Base-by-base conservation (phyloP, 129 eudicot genomes). In the Artemisia tridentata region DNA sequence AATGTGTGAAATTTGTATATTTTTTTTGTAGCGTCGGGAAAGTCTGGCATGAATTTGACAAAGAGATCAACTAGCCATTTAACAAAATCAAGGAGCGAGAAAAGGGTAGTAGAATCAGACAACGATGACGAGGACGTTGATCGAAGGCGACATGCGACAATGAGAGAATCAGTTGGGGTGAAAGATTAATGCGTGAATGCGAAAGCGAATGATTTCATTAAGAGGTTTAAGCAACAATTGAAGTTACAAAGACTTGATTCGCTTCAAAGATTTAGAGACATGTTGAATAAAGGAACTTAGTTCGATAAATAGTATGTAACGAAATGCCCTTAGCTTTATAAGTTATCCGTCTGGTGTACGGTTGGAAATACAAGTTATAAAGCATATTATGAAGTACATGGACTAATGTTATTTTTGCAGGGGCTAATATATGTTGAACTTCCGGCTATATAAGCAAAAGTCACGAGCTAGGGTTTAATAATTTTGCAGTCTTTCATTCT, bases 201-300 rank as follows among this genome's bases (percentile, higher is more conserved):
- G 11, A 84, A 78, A 50, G 96, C 96, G 4, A 90, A 89, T 71
- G 90, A 89, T 60, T 89, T 89, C 31, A 89, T 89, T 19, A 82
- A 80, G 41, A 84, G 69, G 72, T 89, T 89, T 61, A 82, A 82
- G 84, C 82, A 86, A 53, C 90, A 89, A 76, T 4, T 89, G 61
- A 86, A 84, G 64, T 51, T 89, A 48, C 92, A 89, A 80, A 78
- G 92, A 69, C 13, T 86, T 47, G 84, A 89, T 18, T 89, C 96
- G 0, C 58, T 89, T 5, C 18, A 78, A 68, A 82, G 80, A 76
- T 86, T 79, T 62, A 80, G 59, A 49, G 90, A 86, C 34, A 84
- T 83, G 87, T 46, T 82, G 72, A 69, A 61, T 4, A 67, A 88
- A 57, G 86, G 88, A 55, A 23, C 68, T 34, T 71, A 38, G 45